A percentile compares a stretch with the other conserved stretches of the same genome.
Evolutionary conservation across 371 early-diverging fungal genomes (phyloP).

Genomic region (Rhizomucor pusillus): DNA sequence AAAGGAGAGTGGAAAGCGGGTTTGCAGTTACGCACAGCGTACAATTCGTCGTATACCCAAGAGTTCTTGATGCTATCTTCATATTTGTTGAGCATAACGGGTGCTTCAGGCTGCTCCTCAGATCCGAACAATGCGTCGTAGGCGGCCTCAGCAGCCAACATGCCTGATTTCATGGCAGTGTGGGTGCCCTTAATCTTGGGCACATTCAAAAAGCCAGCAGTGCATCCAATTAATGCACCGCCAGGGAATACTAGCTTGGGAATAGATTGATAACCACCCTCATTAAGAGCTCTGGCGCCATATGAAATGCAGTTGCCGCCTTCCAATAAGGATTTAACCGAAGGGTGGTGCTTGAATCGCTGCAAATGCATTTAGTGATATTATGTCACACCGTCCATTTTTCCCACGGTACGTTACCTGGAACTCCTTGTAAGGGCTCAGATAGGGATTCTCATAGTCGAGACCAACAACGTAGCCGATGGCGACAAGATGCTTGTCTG

Average conservation of each 20-base stretch:
- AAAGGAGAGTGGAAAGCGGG: constrained; percentile 93
- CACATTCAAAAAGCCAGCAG: constrained; percentile 79
- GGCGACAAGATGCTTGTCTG: constrained; percentile 75
- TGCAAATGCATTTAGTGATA: constrained; percentile 17
- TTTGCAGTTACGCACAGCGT: constrained; percentile 87
- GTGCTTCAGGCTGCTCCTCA: constrained; percentile 34
- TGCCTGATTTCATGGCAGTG: constrained; percentile 97
- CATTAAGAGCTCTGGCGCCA: constrained; percentile 95
- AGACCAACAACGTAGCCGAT: constrained; percentile 92
- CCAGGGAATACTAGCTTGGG: constrained; percentile 83
- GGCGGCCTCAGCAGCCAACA: constrained; percentile 86
- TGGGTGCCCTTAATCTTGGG: constrained; percentile 99
- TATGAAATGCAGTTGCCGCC: constrained; percentile 93
- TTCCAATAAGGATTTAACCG: constrained; percentile 75
- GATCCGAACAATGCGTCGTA: constrained; percentile 61
- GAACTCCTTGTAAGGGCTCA: constrained; percentile 97
- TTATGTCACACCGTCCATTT: constrained; percentile 5
- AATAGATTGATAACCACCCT: constrained; percentile 93
- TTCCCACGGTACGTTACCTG: constrained; percentile 47
- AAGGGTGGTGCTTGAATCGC: constrained; percentile 93
- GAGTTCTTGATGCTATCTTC: constrained; percentile 81
- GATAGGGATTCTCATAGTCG: constrained; percentile 93
- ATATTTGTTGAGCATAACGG: constrained; percentile 54
- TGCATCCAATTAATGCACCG: constrained; percentile 6
- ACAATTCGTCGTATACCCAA: constrained; percentile 93